Percentiles rank a stretch among this genome's conserved stretches.
phyloP scores from a whole-genome alignment of 768 basidiomycete species.

The Lactifluus rugatus region DNA sequence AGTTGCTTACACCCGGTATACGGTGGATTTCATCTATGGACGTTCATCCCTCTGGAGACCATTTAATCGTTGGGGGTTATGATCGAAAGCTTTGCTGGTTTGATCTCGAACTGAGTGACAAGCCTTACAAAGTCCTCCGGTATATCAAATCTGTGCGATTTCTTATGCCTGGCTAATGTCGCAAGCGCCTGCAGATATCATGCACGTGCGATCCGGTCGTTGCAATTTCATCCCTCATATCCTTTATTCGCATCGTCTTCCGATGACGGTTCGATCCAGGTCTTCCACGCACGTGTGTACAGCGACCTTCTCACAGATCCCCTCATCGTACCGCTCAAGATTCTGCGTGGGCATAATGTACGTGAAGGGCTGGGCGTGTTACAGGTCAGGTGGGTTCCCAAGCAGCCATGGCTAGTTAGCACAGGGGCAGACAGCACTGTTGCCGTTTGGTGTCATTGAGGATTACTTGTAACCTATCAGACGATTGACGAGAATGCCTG shows the following conservation, averaged over 20 bases:
- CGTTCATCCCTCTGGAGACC: slow-evolving; percentile 90
- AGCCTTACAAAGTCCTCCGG: slow-evolving; percentile 95
- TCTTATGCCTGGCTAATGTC: background rate
- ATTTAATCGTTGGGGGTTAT: slow-evolving; percentile 95
- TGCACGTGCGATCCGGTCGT: slow-evolving; percentile 81
- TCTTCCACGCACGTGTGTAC: slow-evolving; percentile 94
- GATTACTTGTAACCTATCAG: background rate
- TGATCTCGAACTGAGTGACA: slow-evolving; percentile 91
- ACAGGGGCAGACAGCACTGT: slow-evolving; percentile 89
- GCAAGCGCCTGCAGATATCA: slow-evolving; percentile 63
- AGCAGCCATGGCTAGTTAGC: slow-evolving; percentile 88
- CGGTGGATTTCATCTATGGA: slow-evolving; percentile 98
- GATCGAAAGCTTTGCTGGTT: slow-evolving; percentile 99
- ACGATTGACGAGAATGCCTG: background rate
- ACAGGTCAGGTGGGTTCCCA: slow-evolving; percentile 79
- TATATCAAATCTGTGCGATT: slow-evolving; percentile 27
- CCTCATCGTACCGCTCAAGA: slow-evolving; percentile 94
- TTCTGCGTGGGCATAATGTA: slow-evolving; percentile 83
- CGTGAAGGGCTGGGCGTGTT: slow-evolving; percentile 85
- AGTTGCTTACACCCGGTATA: slow-evolving; percentile 90
- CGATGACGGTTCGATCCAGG: slow-evolving; percentile 93
- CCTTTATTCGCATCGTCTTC: slow-evolving; percentile 95
- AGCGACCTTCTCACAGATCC: slow-evolving; percentile 96
- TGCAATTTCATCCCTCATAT: slow-evolving; percentile 89
- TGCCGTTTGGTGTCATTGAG: slow-evolving; percentile 76